Base-by-base conservation (phyloP, 805 yeast genomes). In the Osmozyma mogii region DNA sequence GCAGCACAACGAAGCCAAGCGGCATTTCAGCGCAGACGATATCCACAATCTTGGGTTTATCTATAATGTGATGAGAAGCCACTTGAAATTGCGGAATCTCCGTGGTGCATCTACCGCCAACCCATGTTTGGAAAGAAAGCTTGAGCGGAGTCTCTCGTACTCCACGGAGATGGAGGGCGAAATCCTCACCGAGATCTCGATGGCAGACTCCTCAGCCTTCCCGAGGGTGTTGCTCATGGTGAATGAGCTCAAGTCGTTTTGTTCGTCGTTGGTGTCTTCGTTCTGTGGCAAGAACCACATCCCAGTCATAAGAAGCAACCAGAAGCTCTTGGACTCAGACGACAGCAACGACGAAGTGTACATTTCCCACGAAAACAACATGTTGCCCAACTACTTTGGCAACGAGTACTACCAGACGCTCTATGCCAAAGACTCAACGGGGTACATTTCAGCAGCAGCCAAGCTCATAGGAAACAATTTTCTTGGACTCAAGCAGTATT, bases 351-450 rank as follows among this genome's bases (percentile, higher is more conserved):
- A 60, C 34, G 48, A 41, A 13, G 58, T 54, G 1, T 34, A 52
- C 13, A 45, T 64, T 10, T 35, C 47, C 5, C 68, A 63, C 41
- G 45, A 58, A 29, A 61, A 61, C 35, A 6, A 46, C 16, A 40
- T 63, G 14, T 37, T 60, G 5, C 68, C 68, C 4, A 40, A 50
- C 14, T 64, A 45, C 35, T 46, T 52, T 25, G 63, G 68, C 4
- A 41, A 27, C 9, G 40, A 58, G 0, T 65, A 55, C 38, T 48
- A 44, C 27, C 68, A 65, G 32, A 53, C 68, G 1, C 40, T 60
- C 3, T 34, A 61, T 15, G 50, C 66, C 1, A 48, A 63, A 30
- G 65, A 62, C 36, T 34, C 41, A 3, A 15, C 47, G 4, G 68
- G 70, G 1, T 41, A 45, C 30, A 55, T 62, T 2, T 52, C 68